These are phyloP conservation scores for Linnemannia exigua DNA, from an alignment of 192 early-diverging fungal species.

Conservation along the genomic window DNA sequence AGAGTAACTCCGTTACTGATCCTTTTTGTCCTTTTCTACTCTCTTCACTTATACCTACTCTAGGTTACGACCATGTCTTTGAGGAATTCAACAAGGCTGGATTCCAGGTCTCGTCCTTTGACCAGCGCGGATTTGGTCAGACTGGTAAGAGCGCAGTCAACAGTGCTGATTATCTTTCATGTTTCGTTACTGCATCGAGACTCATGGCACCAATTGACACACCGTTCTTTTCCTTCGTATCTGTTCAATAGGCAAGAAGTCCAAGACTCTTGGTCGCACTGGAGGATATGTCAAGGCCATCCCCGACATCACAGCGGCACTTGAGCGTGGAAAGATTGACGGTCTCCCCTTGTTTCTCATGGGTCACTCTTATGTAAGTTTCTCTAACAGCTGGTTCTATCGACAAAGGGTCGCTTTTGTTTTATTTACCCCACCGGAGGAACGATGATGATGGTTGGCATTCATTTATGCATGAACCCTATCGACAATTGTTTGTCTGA, in stretches of 20 bases:
- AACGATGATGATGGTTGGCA: too few relatives aligned
- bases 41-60: too few relatives aligned
- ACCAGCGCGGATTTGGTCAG: slow-evolving; percentile 79
- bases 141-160: slow-evolving; percentile 48
- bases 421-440: neutral
- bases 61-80: slow-evolving; percentile 72
- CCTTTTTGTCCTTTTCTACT: neutral
- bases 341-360: slow-evolving; percentile 65
- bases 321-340: slow-evolving; percentile 46
- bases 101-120: slow-evolving; percentile 69
- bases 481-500: neutral
- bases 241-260: slow-evolving; percentile 52
- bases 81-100: slow-evolving; percentile 64
- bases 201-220: neutral
- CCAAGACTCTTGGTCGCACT: slow-evolving; percentile 60
- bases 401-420: too few relatives aligned
- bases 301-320: slow-evolving; percentile 64
- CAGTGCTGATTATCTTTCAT: too few relatives aligned
- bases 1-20: neutral
- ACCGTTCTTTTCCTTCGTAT: neutral
- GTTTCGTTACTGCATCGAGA: neutral
- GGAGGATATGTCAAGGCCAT: slow-evolving; percentile 62
- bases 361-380: slow-evolving; percentile 66
- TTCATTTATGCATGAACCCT: neutral
- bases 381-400: too few relatives aligned